Conservation (phyloP, 768 basidiomycete species). For the Mycena epipterygia region DNA sequence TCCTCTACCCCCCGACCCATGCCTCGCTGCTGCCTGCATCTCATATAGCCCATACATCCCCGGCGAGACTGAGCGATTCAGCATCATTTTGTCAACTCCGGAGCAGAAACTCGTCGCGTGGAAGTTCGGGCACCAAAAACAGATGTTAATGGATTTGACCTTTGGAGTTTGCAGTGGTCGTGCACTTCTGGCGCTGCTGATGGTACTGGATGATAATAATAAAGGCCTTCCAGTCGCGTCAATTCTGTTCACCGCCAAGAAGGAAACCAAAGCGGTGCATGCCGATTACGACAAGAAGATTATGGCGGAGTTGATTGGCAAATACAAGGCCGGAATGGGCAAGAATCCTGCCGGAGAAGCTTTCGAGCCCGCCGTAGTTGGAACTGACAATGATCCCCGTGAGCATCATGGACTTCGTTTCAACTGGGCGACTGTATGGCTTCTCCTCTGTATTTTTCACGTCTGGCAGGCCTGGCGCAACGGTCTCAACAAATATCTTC, state of each 20-base stretch:
- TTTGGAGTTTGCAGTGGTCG: conserved; percentile 8
- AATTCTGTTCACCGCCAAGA: conserved; percentile 16
- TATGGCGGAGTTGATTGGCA: not conserved
- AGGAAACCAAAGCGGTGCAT: conserved; percentile 18
- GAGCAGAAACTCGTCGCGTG: not conserved
- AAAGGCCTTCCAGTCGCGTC: conserved; percentile 23
- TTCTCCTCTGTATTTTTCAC: conserved; percentile 49
- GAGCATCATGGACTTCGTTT: conserved; percentile 41
- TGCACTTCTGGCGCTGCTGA: not conserved
- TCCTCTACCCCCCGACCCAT: conserved; percentile 35
- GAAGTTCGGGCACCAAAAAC: not conserved
- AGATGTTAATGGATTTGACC: conserved; percentile 9
- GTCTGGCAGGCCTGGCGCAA: conserved; percentile 51
- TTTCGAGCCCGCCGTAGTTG: conserved; percentile 41
- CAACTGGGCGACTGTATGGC: conserved; percentile 38
- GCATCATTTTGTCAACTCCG: conserved; percentile 36
- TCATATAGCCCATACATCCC: conserved; percentile 39
- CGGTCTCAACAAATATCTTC: conserved; percentile 41
- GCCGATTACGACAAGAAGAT: conserved; percentile 15
- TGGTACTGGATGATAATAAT: conserved; percentile 4
- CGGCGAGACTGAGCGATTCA: conserved; percentile 36
- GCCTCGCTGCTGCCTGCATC: conserved; percentile 38
- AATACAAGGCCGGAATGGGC: conserved; percentile 17
- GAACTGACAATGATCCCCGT: too few species aligned
- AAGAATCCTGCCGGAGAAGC: conserved; percentile 8